Evolutionary conservation across 192 early-diverging fungal species (phyloP), one percentile per base, ranked within the genome.

Genomic region (Glomus cerebriforme): DNA sequence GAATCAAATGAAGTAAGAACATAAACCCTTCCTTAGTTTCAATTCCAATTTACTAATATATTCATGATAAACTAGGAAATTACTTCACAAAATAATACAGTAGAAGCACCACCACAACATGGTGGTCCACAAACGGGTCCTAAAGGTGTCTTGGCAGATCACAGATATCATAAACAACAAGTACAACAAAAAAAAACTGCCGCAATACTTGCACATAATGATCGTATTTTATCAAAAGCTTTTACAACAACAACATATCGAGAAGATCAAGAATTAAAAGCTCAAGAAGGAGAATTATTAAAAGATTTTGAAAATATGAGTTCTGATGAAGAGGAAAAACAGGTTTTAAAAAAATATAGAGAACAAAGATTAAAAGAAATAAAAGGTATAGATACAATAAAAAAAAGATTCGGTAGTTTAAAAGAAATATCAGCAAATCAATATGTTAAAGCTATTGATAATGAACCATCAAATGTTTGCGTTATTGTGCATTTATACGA

Each of bases 71-170:
- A 34, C 15, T 34, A 31, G 24, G 26, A 59, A 13, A 26, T 8
- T 12, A 12, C 17, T 2, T 6, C 7, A 12, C 17, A 24, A 9
- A 74, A 31, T 58, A 24, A 24, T 34, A 59, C 45, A 59, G 26
- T 74, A 43, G 15, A 43, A 7, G 13, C 39, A 13, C 60, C 63
- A 1, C 43, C 37, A 31, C 31, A 39, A 65, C 75, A 77, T 77
- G 75, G 75, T 47, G 75, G 75, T 22, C 60, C 22, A 37, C 75
- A 77, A 64, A 88, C 89, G 7, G 89, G 89, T 5, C 89, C 89
- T 59, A 90, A 90, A 74, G 89, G 87, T 59, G 87, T 90, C 1
- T 81, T 87, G 29, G 86, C 87, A 7, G 89, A 90, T 76, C 85
- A 87, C 39, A 85, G 75, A 24, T 84, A 86, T 72, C 83, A 90